These are phyloP conservation scores for Domatiomyces globalis DNA, from an alignment of 2,329 filamentous ascomycete genomes.

Conservation along the genomic window DNA sequence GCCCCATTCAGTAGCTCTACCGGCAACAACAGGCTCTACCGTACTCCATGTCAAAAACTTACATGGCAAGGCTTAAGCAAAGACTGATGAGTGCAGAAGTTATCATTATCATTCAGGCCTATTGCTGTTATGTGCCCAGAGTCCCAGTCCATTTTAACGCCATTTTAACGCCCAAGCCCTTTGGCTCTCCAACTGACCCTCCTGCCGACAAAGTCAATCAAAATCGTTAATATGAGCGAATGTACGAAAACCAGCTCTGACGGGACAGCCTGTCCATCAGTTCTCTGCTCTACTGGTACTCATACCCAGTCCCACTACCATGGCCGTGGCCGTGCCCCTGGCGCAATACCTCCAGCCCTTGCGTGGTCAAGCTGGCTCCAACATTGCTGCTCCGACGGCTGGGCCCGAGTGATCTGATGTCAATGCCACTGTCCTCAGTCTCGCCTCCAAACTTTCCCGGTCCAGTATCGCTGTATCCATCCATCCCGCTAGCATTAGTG, in stretches of 20 bases:
- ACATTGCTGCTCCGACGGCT: slow-evolving; percentile 13
- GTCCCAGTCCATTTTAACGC: not conserved
- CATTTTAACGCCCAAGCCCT: not conserved
- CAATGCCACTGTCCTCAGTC: slow-evolving; percentile 17
- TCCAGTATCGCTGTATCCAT: not conserved
- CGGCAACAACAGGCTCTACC: too few relatives aligned
- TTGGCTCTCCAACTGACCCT: too few relatives aligned
- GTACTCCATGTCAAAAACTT: too few relatives aligned
- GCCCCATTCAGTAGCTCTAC: not conserved
- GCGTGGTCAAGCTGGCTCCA: not conserved
- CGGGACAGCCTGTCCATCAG: not conserved
- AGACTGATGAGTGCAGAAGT: too few relatives aligned
- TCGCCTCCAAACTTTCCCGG: not conserved
- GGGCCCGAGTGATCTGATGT: slow-evolving; percentile 6
- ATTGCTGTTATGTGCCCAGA: too few relatives aligned
- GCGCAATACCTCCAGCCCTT: not conserved
- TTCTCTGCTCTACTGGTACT: too few relatives aligned
- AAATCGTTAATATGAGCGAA: not conserved
- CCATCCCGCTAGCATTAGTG: not conserved
- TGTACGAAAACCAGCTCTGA: not conserved
- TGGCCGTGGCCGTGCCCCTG: not conserved
- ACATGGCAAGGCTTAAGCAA: too few relatives aligned
- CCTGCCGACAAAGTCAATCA: not conserved
- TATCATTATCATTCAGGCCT: too few relatives aligned
- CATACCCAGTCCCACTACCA: too few relatives aligned